A percentile compares a stretch with the other conserved stretches of the same genome.
Conservation (phyloP, 208 protist species). For the Acanthamoeba sp. region DNA sequence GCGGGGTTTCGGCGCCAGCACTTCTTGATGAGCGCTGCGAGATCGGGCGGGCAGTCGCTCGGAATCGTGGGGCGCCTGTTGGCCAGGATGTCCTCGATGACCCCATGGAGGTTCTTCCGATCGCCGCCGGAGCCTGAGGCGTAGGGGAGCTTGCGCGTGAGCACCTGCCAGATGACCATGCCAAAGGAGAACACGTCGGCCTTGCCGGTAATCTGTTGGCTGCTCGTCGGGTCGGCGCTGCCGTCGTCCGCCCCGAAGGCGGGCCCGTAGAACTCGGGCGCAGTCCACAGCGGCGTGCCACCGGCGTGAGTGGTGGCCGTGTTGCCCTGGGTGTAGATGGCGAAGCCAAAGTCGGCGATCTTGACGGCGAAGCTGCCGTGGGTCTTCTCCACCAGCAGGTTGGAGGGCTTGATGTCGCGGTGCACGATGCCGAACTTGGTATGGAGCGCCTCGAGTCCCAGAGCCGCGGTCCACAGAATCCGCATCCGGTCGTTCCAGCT, state of each 20-base stretch:
- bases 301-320: constrained; percentile 45
- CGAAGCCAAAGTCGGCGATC: constrained; percentile 63
- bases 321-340: not conserved
- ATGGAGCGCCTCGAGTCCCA: not conserved
- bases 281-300: not conserved
- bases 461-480: not conserved
- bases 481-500: not conserved
- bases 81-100: not conserved
- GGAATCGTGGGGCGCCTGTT: not conserved
- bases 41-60: not conserved
- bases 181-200: constrained; percentile 2
- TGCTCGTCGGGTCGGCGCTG: not conserved
- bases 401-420: not conserved
- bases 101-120: not conserved
- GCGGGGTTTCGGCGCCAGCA: constrained; percentile 33
- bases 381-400: not conserved
- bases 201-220: not conserved
- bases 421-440: not conserved
- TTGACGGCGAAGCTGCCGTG: not conserved
- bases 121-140: not conserved
- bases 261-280: not conserved
- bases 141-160: constrained; percentile 23
- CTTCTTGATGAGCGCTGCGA: not conserved
- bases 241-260: not conserved
- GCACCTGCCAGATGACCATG: constrained; percentile 26